Base-by-base conservation (phyloP, 257 asterid genomes). In the Striga asiatica region DNA sequence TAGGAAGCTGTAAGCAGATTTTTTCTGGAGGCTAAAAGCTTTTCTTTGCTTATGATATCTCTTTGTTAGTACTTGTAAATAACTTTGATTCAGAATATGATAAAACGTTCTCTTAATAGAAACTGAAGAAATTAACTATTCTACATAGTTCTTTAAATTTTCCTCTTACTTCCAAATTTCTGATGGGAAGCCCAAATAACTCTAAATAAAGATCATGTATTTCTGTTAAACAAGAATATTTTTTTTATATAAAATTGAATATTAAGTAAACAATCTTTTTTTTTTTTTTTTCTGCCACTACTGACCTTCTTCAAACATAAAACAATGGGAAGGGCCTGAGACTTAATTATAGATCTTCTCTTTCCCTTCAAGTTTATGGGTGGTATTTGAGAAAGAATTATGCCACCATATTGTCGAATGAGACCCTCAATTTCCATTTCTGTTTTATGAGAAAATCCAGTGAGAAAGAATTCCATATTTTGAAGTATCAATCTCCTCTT, bases 381-480 rank as follows among this genome's bases (percentile, higher is more conserved):
- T 16, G 96, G 96, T 35, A 79, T 68, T 68, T 83, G 86, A 53
- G 92, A 63, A 56, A 86, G 80, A 66, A 79, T 71, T 34, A 65
- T 32, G 62, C 96, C 96, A 66, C 96, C 94, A 52, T 75, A 67
- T 41, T 69, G 75, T 55, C 77, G 78, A 47, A 86, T 77, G 25
- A 81, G 76, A 63, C 73, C 76, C 61, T 76, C 86, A 46, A 81
- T 64, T 68, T 81, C 82, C 79, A 66, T 77, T 71, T 83, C 86
- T 75, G 76, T 83, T 51, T 53, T 70, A 58, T 60, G 63, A 58
- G 92, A 77, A 66, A 83, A 75, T 43, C 96, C 94, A 59, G 92
- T 83, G 17, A 86, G 78, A 74, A 86, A 70, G 76, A 86, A 86
- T 59, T 81, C 91, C 73, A 83, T 78, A 69, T 71, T 71, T 66